Conservation (phyloP, 208 protist genomes). For the Trypanosoma platydactyli region DNA sequence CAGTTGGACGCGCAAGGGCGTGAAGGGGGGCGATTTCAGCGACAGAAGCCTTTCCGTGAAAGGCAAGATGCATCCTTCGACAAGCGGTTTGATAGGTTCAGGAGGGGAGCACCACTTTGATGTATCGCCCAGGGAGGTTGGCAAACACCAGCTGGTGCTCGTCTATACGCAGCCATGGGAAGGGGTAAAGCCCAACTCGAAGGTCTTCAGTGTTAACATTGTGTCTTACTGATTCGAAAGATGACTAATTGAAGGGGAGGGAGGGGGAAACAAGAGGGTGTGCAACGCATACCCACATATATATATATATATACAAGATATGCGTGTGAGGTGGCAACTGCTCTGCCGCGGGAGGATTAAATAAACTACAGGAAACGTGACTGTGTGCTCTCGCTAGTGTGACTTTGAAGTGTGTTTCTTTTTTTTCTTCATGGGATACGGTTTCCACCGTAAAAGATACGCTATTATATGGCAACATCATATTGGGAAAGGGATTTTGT, state of each 20-base stretch:
- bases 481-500: not conserved
- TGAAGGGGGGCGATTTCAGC: conserved; percentile 21
- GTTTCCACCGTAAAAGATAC: too few relatives aligned
- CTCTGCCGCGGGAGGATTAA: too few relatives aligned
- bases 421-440: too few relatives aligned
- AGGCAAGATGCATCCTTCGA: conserved; percentile 1
- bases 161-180: conserved; percentile 58
- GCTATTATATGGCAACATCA: conserved; percentile 3
- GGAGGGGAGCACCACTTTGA: conserved; percentile 43
- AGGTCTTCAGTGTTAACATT: conserved; percentile 50
- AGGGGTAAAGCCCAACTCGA: conserved; percentile 3
- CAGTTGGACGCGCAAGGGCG: conserved; percentile 46
- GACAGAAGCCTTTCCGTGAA: conserved; percentile 27
- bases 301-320: not conserved
- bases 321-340: too few relatives aligned
- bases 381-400: too few relatives aligned
- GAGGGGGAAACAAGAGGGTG: not conserved
- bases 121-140: conserved; percentile 16
- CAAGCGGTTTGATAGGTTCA: conserved; percentile 30
- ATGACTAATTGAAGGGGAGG: conserved; percentile 11
- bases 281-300: not conserved
- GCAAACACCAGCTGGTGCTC: conserved; percentile 42
- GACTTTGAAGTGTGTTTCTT: too few relatives aligned
- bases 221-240: not conserved
- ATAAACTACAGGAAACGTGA: too few relatives aligned